phyloP scores from a whole-genome alignment of 202 grass and related monocot species.

The Alloteropsis angusta region DNA sequence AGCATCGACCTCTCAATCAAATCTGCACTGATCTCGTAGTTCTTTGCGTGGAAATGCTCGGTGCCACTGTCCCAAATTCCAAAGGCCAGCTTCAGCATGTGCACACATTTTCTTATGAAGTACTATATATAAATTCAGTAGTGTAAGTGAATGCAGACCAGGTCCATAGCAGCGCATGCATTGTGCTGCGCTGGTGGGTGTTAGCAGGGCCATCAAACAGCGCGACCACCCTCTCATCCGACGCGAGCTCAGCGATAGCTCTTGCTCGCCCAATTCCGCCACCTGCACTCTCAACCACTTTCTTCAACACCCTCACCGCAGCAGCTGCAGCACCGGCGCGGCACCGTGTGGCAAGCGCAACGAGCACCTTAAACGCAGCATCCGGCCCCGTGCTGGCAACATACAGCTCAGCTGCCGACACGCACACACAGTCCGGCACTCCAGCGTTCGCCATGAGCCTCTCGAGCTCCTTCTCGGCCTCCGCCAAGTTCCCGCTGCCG shows the following conservation, averaged over 20 bases:
- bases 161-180: constrained; percentile 88
- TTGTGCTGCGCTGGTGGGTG: constrained; percentile 46
- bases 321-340: constrained; percentile 32
- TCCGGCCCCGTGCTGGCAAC: constrained; percentile 48
- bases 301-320: constrained; percentile 57
- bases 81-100: constrained; percentile 18
- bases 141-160: constrained; percentile 45
- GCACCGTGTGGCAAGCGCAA: constrained; percentile 48
- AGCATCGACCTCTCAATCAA: constrained; percentile 94
- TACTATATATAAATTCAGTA: neutral
- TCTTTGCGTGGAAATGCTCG: constrained; percentile 72
- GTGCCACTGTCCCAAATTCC: constrained; percentile 47
- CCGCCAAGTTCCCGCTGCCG: constrained; percentile 46
- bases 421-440: constrained; percentile 46
- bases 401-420: constrained; percentile 69
- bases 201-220: constrained; percentile 51
- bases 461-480: constrained; percentile 70
- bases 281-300: constrained; percentile 51
- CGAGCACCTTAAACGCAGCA: constrained; percentile 49
- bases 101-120: neutral
- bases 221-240: constrained; percentile 66
- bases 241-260: constrained; percentile 56
- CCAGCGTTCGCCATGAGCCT: constrained; percentile 51
- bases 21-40: constrained; percentile 50
- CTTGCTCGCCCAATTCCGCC: constrained; percentile 25